phyloP scores from a whole-genome alignment of 345 rosid genomes.

The Alliaria petiolata region DNA sequence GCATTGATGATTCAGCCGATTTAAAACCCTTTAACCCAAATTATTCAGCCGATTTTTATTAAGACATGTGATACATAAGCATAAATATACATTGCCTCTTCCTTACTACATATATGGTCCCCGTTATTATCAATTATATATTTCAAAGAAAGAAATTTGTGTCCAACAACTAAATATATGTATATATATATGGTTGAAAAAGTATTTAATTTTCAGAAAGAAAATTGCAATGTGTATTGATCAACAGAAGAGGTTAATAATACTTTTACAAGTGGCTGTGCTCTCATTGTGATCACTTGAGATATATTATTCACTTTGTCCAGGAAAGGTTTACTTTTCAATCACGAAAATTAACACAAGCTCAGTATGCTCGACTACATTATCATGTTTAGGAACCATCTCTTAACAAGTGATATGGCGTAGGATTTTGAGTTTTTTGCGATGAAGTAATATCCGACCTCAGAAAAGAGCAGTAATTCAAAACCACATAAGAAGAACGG shows the following conservation, averaged over 20 bases:
- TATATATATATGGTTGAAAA: not conserved
- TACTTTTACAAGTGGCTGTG: too few species aligned
- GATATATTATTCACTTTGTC: not conserved
- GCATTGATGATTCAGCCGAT: not conserved
- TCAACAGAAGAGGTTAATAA: not conserved
- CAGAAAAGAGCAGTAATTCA: too few species aligned
- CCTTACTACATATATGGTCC: not conserved
- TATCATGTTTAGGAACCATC: not conserved
- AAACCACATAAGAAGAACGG: too few species aligned
- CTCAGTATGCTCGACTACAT: not conserved
- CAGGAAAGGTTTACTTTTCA: not conserved
- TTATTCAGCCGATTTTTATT: not conserved
- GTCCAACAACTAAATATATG: not conserved
- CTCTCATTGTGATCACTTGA: too few species aligned
- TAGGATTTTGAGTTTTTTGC: too few species aligned
- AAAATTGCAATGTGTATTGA: not conserved
- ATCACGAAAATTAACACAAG: not conserved
- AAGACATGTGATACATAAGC: slow-evolving; percentile 19
- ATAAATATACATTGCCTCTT: not conserved
- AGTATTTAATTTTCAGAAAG: not conserved
- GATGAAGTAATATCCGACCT: not conserved
- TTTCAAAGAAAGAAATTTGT: not conserved
- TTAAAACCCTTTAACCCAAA: too few species aligned
- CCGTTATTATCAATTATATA: not conserved
- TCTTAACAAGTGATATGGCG: not conserved